Percentiles rank a stretch among this genome's conserved stretches.
phyloP scores from a whole-genome alignment of 2,329 filamentous ascomycete genomes.

The Thielaviopsis punctulata region DNA sequence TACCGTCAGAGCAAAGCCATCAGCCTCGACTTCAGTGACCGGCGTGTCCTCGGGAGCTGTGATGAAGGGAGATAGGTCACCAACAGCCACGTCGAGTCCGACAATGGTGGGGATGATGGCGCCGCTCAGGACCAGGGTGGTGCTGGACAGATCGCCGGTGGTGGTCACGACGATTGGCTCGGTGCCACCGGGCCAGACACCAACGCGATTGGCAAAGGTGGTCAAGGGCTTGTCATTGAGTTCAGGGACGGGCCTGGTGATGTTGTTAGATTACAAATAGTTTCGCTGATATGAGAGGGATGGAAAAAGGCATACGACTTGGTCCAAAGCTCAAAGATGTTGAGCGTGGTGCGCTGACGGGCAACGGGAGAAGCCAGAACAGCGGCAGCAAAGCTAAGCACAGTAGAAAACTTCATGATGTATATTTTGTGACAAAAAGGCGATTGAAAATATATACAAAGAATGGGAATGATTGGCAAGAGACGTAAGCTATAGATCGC shows the following conservation, averaged over 20 bases:
- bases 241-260: neutral
- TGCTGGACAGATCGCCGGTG: neutral
- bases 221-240: conserved; percentile 8
- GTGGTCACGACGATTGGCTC: conserved; percentile 2
- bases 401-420: conserved; percentile 7
- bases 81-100: conserved; percentile 1
- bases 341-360: neutral
- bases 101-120: neutral
- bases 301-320: conserved; percentile 1
- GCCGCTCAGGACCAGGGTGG: neutral
- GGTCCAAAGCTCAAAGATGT: conserved; percentile 3
- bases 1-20: neutral
- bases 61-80: neutral
- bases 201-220: neutral
- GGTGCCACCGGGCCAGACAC: conserved; percentile 4
- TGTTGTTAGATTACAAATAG: neutral
- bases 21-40: neutral
- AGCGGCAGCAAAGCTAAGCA: conserved; percentile 3
- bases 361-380: conserved; percentile 4
- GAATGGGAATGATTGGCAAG: neutral
- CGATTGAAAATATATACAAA: neutral
- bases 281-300: neutral
- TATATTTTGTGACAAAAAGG: neutral
- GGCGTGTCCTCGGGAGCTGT: neutral
- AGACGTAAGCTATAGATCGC: neutral